Conservation (phyloP, 1,284 basidiomycete species). For the Tylopilus orsonianus region DNA sequence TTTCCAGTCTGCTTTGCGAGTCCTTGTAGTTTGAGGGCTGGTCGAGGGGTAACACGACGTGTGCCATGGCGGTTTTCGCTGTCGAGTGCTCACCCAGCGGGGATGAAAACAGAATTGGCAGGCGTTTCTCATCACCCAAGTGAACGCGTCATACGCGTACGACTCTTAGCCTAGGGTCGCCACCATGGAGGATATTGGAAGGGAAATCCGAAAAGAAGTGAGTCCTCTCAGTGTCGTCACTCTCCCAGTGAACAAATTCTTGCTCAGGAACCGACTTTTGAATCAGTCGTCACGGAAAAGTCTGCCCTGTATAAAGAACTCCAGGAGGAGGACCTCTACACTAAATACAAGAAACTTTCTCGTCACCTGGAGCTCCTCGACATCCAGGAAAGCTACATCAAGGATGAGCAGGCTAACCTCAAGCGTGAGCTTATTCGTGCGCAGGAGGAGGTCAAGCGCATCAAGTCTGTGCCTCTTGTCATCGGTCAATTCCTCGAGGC, state of each 20-base stretch:
- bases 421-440: slow-evolving; percentile 98
- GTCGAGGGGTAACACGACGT: slow-evolving; percentile 83
- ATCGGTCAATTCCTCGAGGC: slow-evolving; percentile 99
- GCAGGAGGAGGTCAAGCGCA: slow-evolving; percentile 99
- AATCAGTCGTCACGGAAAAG: slow-evolving; percentile 86
- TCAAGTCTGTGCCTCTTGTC: slow-evolving; percentile 98
- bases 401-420: slow-evolving; percentile 97
- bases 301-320: slow-evolving; percentile 80
- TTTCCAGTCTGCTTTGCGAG: slow-evolving; percentile 77
- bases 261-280: slow-evolving; percentile 84
- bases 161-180: slow-evolving; percentile 19
- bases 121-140: slow-evolving; percentile 25
- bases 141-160: slow-evolving; percentile 36
- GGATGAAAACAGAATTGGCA: slow-evolving; percentile 21
- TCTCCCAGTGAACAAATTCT: neutral
- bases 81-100: neutral
- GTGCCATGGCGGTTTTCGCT: slow-evolving; percentile 62
- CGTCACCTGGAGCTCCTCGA: slow-evolving; percentile 93
- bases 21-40: slow-evolving; percentile 96
- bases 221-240: slow-evolving; percentile 25
- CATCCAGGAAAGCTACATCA: slow-evolving; percentile 97
- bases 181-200: slow-evolving; percentile 77
- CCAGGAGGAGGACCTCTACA: slow-evolving; percentile 91
- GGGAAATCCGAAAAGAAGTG: slow-evolving; percentile 84
- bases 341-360: slow-evolving; percentile 93